phyloP scores from a whole-genome alignment of 1,284 basidiomycete species.

The Sphagnurus paluster region DNA sequence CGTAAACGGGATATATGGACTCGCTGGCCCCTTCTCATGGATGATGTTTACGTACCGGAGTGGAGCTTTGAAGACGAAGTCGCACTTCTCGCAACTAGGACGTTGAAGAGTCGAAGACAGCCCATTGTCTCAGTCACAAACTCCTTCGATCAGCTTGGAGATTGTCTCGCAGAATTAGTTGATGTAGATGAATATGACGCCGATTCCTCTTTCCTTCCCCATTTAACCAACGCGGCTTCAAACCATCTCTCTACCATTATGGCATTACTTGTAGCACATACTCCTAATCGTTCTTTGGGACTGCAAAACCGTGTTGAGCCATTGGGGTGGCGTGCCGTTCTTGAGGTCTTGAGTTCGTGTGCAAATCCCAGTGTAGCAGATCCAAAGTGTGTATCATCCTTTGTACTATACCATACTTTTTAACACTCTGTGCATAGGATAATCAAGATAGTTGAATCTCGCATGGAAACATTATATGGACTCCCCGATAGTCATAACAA shows the following conservation, averaged over 20 bases:
- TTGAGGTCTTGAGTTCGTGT: slow-evolving; percentile 42
- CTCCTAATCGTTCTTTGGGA: slow-evolving; percentile 44
- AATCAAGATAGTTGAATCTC: slow-evolving; percentile 35
- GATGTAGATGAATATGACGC: slow-evolving; percentile 18
- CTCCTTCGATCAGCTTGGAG: slow-evolving; percentile 20
- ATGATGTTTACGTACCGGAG: slow-evolving; percentile 58
- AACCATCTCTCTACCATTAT: slow-evolving; percentile 45
- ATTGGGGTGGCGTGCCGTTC: slow-evolving; percentile 49
- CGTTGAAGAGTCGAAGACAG: slow-evolving; percentile 21
- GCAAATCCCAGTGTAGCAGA: slow-evolving; percentile 35
- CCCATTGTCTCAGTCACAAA: slow-evolving; percentile 15
- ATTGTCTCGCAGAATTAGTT: slow-evolving; percentile 23
- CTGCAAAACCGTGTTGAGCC: slow-evolving; percentile 54
- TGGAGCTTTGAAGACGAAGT: slow-evolving; percentile 65
- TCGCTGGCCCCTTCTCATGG: slow-evolving; percentile 60
- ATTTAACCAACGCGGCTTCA: slow-evolving; percentile 36
- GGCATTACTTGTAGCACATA: slow-evolving; percentile 44
- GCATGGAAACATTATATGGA: slow-evolving; percentile 37
- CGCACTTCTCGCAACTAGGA: slow-evolving; percentile 35
- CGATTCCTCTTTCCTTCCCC: slow-evolving; percentile 25
- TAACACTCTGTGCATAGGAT: slow-evolving; percentile 30
- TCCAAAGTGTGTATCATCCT: slow-evolving; percentile 36
- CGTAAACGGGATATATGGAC: slow-evolving; percentile 53
- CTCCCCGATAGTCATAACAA: slow-evolving; percentile 4
- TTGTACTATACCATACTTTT: slow-evolving; percentile 5